phyloP scores from a whole-genome alignment of 345 rosid species.

The Anacardium occidentale region DNA sequence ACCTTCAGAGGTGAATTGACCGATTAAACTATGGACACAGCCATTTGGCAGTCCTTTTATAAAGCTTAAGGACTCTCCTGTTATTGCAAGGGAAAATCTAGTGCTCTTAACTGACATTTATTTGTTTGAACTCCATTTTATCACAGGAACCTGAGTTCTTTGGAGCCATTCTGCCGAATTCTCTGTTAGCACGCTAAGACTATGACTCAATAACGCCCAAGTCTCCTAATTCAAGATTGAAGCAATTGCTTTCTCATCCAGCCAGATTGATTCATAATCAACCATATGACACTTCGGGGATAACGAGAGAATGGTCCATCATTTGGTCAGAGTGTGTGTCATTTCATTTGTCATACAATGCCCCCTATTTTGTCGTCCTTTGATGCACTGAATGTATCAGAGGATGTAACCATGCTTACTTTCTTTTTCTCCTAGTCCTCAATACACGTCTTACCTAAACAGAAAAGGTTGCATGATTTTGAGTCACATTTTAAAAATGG shows the following conservation, averaged over 20 bases:
- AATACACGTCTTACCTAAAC: neutral
- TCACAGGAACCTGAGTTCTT: slow-evolving; percentile 19
- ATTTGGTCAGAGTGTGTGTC: neutral
- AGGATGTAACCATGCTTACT: neutral
- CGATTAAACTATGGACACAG: neutral
- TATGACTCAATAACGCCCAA: neutral
- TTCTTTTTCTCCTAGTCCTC: neutral
- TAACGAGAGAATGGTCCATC: neutral
- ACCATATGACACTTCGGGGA: neutral
- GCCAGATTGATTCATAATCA: neutral
- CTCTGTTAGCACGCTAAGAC: neutral
- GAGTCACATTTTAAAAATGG: too few relatives aligned
- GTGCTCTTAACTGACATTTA: slow-evolving; percentile 2
- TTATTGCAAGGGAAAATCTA: neutral
- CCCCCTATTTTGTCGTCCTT: neutral
- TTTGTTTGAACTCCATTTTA: neutral
- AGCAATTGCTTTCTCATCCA: neutral
- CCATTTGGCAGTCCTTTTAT: neutral
- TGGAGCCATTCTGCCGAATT: neutral
- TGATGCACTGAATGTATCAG: neutral
- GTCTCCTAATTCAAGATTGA: neutral
- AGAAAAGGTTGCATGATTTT: neutral
- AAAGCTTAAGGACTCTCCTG: neutral
- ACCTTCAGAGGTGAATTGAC: slow-evolving; percentile 12
- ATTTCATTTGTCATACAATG: neutral